These are phyloP conservation scores for Backusella macrospora DNA, from an alignment of 192 early-diverging fungal species.

Conservation along the genomic window DNA sequence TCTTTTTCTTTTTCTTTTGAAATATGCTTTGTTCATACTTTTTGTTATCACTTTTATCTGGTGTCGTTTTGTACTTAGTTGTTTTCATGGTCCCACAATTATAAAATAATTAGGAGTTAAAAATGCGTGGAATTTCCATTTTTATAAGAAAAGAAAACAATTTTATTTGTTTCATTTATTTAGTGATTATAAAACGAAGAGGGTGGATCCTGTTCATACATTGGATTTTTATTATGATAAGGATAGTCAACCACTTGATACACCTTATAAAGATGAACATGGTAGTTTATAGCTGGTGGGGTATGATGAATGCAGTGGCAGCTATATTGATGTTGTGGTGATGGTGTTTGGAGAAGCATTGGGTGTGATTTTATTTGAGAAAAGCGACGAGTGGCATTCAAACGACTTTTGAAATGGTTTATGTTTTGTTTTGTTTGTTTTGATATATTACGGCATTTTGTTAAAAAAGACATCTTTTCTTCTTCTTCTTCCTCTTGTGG, in stretches of 20 bases:
- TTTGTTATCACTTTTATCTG: no score
- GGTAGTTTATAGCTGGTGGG: not conserved
- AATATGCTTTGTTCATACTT: no score
- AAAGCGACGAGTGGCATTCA: not conserved
- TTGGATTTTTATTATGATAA: not conserved
- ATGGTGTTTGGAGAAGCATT: not conserved
- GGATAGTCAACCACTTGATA: not conserved
- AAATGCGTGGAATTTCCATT: no score
- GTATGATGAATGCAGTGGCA: not conserved
- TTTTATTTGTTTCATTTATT: no score
- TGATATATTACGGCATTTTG: constrained; percentile 2
- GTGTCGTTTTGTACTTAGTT: no score
- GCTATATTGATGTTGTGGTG: not conserved
- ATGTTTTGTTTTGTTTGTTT: not conserved
- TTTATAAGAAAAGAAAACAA: no score
- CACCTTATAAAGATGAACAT: not conserved
- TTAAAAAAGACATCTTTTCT: not conserved
- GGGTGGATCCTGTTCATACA: not conserved
- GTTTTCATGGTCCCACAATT: no score
- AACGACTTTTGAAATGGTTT: not conserved
- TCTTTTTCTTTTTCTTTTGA: no score
- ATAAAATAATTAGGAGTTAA: no score
- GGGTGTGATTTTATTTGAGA: constrained; percentile 10
- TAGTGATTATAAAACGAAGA: no score
- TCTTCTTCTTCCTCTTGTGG: constrained; percentile 1